Percentiles rank a stretch among this genome's conserved stretches.
These are phyloP conservation scores for Cymbidium sinense DNA, from an alignment of 106 monocot species.

Conservation along the genomic window DNA sequence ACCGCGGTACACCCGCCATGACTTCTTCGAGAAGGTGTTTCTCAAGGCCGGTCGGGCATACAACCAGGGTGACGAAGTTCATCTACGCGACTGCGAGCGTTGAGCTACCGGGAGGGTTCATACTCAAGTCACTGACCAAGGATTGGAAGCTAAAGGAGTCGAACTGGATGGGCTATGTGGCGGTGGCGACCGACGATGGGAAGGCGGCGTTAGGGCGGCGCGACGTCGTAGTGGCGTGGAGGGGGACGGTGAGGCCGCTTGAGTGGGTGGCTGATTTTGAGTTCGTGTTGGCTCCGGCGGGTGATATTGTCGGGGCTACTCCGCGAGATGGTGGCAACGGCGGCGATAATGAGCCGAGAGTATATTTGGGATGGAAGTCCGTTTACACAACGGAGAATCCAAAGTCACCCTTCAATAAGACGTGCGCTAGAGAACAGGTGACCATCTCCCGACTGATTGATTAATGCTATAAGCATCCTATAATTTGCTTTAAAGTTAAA, in stretches of 20 bases:
- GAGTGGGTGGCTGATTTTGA: conserved; percentile 63
- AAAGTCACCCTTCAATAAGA: conserved; percentile 25
- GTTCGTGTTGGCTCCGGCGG: conserved; percentile 24
- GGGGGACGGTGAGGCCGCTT: conserved; percentile 44
- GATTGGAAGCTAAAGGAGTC: conserved; percentile 56
- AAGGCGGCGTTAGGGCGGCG: conserved; percentile 38
- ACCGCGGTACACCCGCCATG: conserved; percentile 27
- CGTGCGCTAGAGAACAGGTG: conserved; percentile 43
- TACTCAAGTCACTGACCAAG: conserved; percentile 48
- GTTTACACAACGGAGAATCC: conserved; percentile 41
- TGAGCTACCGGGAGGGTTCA: conserved; percentile 50
- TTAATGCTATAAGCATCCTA: no score
- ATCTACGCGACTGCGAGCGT: conserved; percentile 76
- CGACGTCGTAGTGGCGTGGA: conserved; percentile 65
- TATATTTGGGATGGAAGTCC: conserved; percentile 41
- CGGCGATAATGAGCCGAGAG: conserved; percentile 3
- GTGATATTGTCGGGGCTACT: conserved; percentile 2
- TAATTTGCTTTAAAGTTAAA: no score
- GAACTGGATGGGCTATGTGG: conserved; percentile 81
- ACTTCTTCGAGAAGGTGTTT: conserved; percentile 48
- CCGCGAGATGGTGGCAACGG: neutral
- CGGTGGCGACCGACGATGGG: conserved; percentile 64
- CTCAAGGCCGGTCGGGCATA: conserved; percentile 17
- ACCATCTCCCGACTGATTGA: neutral
- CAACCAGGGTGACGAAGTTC: conserved; percentile 50